A percentile compares a stretch with the other conserved stretches of the same genome.
Evolutionary conservation across 305 asterid species (phyloP).

Genomic region (Ilex paraguariensis): DNA sequence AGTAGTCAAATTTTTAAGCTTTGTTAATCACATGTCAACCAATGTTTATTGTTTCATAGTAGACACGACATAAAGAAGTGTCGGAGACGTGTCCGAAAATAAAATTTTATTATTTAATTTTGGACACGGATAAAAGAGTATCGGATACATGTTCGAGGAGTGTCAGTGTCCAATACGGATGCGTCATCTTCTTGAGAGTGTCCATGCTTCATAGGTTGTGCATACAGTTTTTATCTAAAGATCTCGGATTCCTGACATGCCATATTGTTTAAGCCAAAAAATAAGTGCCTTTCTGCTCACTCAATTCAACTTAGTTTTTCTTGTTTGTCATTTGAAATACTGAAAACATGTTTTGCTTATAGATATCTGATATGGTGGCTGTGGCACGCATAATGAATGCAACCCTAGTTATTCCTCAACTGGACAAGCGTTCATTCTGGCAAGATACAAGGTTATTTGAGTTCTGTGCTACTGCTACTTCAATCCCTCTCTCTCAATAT

Average conservation of each 20-base stretch:
- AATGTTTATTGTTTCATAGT: no score
- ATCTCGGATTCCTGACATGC: not conserved
- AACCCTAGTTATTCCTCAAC: slow-evolving; percentile 86
- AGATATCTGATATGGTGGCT: slow-evolving; percentile 99
- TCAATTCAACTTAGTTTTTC: not conserved
- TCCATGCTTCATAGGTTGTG: not conserved
- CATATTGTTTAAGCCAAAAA: not conserved
- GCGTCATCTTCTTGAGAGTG: no score
- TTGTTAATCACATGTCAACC: no score
- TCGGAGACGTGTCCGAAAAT: no score
- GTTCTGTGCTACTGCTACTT: not conserved
- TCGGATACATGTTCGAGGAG: no score
- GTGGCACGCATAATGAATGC: slow-evolving; percentile 94
- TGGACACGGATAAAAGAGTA: no score
- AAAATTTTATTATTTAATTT: no score
- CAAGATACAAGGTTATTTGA: slow-evolving; percentile 75
- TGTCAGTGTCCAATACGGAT: no score
- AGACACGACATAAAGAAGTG: no score
- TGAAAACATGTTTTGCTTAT: slow-evolving; percentile 14
- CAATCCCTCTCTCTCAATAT: slow-evolving; percentile 2
- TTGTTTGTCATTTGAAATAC: not conserved
- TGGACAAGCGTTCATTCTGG: slow-evolving; percentile 94
- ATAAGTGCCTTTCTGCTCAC: not conserved
- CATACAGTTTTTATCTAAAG: not conserved
- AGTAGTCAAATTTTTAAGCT: no score